phyloP scores from a whole-genome alignment of 2,329 filamentous ascomycete genomes.

The Ophiostoma australiae region DNA sequence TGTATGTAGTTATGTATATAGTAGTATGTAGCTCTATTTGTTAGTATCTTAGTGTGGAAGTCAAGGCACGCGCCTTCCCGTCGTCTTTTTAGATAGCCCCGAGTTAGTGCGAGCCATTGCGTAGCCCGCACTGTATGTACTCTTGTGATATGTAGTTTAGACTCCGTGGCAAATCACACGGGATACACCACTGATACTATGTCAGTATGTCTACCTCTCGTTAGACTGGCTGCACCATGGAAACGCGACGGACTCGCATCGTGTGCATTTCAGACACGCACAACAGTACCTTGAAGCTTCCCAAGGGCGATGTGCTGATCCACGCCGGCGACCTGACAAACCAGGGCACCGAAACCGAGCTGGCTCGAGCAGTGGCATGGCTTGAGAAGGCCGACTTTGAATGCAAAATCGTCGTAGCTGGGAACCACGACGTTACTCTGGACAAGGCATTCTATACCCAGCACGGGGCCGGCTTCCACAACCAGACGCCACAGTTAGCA shows the following conservation, averaged over 20 bases:
- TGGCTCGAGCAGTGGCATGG: conserved; percentile 50
- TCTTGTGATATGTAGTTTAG: background rate
- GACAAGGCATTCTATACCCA: conserved; percentile 57
- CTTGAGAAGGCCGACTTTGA: conserved; percentile 63
- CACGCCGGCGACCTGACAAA: conserved; percentile 75
- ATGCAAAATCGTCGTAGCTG: conserved; percentile 65
- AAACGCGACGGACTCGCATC: conserved; percentile 52
- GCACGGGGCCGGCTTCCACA: conserved; percentile 52
- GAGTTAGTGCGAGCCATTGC: background rate
- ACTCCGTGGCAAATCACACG: background rate
- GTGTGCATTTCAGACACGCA: conserved; percentile 76
- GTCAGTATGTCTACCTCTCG: background rate
- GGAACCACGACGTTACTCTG: conserved; percentile 71
- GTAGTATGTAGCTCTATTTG: no score
- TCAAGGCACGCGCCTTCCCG: conserved; percentile 13
- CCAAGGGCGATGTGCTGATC: conserved; percentile 67
- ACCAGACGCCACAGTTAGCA: conserved; percentile 49
- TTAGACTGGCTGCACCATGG: background rate
- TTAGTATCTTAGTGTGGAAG: background rate
- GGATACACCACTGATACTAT: background rate
- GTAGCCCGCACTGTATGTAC: background rate
- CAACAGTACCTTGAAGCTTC: conserved; percentile 60
- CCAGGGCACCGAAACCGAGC: conserved; percentile 56
- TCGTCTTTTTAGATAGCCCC: background rate
- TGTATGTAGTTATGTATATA: no score